These are phyloP conservation scores for Rhizopogon sp. DNA, from an alignment of 768 basidiomycete species.

Conservation along the genomic window DNA sequence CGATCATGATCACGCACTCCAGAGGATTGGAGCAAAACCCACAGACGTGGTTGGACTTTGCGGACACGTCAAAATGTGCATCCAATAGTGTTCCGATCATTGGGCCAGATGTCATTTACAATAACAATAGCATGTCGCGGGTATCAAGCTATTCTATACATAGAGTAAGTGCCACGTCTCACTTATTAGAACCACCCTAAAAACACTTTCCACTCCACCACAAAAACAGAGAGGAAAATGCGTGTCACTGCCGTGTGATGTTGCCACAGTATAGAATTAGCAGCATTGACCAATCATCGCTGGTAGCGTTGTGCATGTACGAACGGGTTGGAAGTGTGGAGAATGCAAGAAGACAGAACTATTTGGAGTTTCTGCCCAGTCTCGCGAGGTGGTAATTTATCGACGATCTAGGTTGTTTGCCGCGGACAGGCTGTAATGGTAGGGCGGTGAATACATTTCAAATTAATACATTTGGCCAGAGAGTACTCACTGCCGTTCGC, in stretches of 20 bases:
- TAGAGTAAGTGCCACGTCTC: too few relatives aligned
- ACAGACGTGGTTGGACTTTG: slow-evolving; percentile 30
- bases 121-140: slow-evolving; percentile 24
- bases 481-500: slow-evolving; percentile 67
- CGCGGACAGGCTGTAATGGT: slow-evolving; percentile 52
- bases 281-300: neutral
- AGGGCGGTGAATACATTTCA: neutral
- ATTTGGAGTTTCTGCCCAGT: slow-evolving; percentile 70
- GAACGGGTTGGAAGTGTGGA: slow-evolving; percentile 6
- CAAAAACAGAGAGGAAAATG: neutral
- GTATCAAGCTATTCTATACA: too few relatives aligned
- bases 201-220: neutral
- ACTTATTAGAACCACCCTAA: too few relatives aligned
- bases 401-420: slow-evolving; percentile 64
- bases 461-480: neutral
- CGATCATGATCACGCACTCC: slow-evolving; percentile 32
- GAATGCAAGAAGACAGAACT: slow-evolving; percentile 23
- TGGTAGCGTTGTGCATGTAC: neutral
- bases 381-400: slow-evolving; percentile 91
- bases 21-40: slow-evolving; percentile 34
- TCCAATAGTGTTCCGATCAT: slow-evolving; percentile 41
- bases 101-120: slow-evolving; percentile 37
- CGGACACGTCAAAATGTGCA: slow-evolving; percentile 46
- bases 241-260: neutral
- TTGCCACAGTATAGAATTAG: too few relatives aligned